Evolutionary conservation across 345 rosid genomes (phyloP).

Genomic region (Cardamine chenopodiifolia): DNA sequence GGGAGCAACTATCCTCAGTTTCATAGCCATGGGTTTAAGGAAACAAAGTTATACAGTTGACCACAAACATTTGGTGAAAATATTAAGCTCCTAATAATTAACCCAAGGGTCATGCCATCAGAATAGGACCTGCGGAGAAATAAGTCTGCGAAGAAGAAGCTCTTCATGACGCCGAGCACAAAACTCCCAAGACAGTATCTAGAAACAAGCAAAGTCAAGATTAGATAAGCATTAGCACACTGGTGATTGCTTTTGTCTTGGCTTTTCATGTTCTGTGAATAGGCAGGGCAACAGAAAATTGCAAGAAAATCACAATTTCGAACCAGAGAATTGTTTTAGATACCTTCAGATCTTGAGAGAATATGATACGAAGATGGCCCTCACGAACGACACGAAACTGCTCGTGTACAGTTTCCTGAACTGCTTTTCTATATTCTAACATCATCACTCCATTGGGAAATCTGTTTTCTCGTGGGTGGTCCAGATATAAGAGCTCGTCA

Average conservation of each 20-base stretch:
- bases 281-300: background rate
- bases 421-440: slow-evolving; percentile 87
- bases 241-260: background rate
- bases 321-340: background rate
- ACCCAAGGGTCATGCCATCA: slow-evolving; percentile 1
- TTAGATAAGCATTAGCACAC: slow-evolving; percentile 1
- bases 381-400: slow-evolving; percentile 95
- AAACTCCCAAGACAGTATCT: slow-evolving; percentile 97
- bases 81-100: slow-evolving; percentile 7
- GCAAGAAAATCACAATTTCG: background rate
- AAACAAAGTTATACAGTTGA: slow-evolving; percentile 32
- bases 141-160: slow-evolving; percentile 86
- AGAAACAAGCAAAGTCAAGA: slow-evolving; percentile 14
- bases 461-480: slow-evolving; percentile 80
- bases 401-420: slow-evolving; percentile 91
- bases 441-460: slow-evolving; percentile 74
- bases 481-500: slow-evolving; percentile 87
- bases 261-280: background rate
- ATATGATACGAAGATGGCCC: slow-evolving; percentile 88
- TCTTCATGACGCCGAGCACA: slow-evolving; percentile 92
- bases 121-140: slow-evolving; percentile 76
- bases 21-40: slow-evolving; percentile 44
- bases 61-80: slow-evolving; percentile 59
- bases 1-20: slow-evolving; percentile 14
- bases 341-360: slow-evolving; percentile 90